Evolutionary conservation across 257 asterid species (phyloP).

Genomic region (Avicennia marina): DNA sequence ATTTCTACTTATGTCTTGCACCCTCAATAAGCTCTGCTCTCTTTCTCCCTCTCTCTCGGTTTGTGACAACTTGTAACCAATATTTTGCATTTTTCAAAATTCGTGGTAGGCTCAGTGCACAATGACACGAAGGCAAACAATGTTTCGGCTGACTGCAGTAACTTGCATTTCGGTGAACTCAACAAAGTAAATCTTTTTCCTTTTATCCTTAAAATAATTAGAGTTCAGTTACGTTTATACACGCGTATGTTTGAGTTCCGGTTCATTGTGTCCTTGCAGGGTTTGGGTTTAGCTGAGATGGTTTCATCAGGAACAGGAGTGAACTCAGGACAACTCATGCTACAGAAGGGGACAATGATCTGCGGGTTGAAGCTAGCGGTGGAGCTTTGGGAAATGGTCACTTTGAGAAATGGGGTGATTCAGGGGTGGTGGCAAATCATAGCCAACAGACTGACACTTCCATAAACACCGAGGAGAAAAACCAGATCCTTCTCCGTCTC

Average conservation of each 20-base stretch:
- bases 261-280: constrained; percentile 24
- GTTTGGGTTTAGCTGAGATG: constrained; percentile 59
- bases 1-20: no score
- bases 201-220: neutral
- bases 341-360: constrained; percentile 34
- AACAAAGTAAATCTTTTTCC: constrained; percentile 32
- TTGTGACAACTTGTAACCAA: no score
- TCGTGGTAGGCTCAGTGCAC: constrained; percentile 37
- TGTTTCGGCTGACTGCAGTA: constrained; percentile 32
- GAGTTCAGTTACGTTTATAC: neutral
- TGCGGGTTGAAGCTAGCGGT: constrained; percentile 23
- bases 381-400: constrained; percentile 53
- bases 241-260: neutral
- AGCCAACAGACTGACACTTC: constrained; percentile 26
- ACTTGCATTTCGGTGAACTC: constrained; percentile 29
- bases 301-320: constrained; percentile 47
- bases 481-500: constrained; percentile 9
- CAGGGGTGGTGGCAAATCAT: constrained; percentile 22
- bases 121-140: constrained; percentile 45
- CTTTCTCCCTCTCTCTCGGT: neutral
- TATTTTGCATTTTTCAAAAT: neutral
- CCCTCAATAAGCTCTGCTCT: no score
- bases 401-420: constrained; percentile 36
- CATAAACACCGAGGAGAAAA: constrained; percentile 23
- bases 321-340: constrained; percentile 45